Evolutionary conservation across 306 rosid species (phyloP), one percentile per base, ranked within the genome.

Genomic region (Dalbergia oliveri): DNA sequence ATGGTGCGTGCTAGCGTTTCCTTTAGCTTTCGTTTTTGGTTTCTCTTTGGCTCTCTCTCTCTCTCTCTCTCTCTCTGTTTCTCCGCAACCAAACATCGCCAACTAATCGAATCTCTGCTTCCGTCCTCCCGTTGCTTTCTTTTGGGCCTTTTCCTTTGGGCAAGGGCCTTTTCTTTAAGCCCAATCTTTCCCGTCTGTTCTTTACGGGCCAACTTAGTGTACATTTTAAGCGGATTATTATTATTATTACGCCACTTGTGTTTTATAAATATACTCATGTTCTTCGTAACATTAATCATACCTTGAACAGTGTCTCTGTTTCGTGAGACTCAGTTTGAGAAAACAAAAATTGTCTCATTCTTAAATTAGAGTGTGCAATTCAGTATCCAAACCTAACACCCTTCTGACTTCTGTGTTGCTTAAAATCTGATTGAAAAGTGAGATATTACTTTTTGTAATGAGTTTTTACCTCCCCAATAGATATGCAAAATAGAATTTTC

Each of bases 1-100:
- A 8, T 47, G 26, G 13, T 13, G 10, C 34, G 8, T 47, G 26
- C 3, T 19, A 0, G n/a, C 8, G 10, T 1, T 16, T 13, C 35
- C 45, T 67, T 14, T 26, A 16, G 12, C 0, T 49, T 66, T 41
- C 9, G 14, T 45, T 3, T 23, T 59, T 23, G 6, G 4, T 59
- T 43, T 41, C 2, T 53, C 9, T 13, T 66, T 61, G 33, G 19
- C 37, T 49, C 4, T 13, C 26, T 60, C 51, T 34, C 4, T 49
- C 4, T 13, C 26, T 60, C 51, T 34, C 4, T 14, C 16, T 53
- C 58, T 16, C 60, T 1, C 60, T 3, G 82, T 53, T n/a, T 54
- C 60, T 5, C 60, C 8, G 82, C 82, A 56, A 8, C 82, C 57
- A 70, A 69, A 69, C 65, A 11, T 16, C 60, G 21, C 16, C 47